Percentiles rank a stretch among this genome's conserved stretches.
Conservation (phyloP, 164 flowering plant species). For the Cinnamomum micranthum region DNA sequence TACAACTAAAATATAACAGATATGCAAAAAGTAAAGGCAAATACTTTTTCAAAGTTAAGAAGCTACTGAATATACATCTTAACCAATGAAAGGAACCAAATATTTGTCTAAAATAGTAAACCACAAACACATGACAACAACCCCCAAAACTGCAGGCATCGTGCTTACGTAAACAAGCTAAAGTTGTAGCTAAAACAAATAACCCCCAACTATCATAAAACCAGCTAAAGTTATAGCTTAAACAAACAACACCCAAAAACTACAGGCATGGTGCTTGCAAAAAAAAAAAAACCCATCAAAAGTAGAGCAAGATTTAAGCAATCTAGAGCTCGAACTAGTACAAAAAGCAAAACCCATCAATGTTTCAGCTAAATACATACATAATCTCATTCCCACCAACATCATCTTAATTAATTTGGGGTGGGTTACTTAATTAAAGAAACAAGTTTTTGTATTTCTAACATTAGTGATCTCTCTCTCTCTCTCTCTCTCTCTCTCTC, state of each 20-base stretch:
- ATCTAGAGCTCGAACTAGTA: neutral
- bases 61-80: no score
- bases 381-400: neutral
- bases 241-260: neutral
- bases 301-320: neutral
- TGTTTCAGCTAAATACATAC: neutral
- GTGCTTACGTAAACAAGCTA: neutral
- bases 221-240: neutral
- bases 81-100: no score
- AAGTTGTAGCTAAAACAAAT: neutral
- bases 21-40: no score
- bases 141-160: no score
- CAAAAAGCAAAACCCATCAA: neutral
- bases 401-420: neutral
- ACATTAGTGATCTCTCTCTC: no score
- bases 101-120: no score
- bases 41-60: no score
- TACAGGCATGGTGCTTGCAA: neutral
- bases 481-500: neutral
- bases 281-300: neutral
- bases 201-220: neutral
- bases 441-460: no score
- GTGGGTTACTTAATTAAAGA: no score
- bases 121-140: no score
- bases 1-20: no score